These are phyloP conservation scores for Chrysanthemum lavandulifolium DNA, from an alignment of 129 eudicot genomes.

Conservation along the genomic window DNA sequence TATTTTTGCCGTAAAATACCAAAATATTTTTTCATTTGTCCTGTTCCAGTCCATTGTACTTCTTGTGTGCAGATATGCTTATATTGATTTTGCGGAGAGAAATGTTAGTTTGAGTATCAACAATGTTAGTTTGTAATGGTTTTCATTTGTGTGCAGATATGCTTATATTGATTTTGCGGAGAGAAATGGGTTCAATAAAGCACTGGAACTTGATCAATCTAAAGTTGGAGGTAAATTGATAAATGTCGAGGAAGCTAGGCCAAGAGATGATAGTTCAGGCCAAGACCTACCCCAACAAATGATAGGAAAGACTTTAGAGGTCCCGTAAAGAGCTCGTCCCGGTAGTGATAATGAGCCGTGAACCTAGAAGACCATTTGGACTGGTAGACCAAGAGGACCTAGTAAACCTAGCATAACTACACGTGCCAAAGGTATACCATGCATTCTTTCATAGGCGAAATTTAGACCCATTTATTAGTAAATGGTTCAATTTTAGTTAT, in stretches of 20 bases:
- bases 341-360: background rate
- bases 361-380: slow-evolving; percentile 29
- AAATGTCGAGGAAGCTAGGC: slow-evolving; percentile 66
- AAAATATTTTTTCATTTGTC: no score
- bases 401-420: slow-evolving; percentile 34
- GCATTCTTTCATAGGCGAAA: no score
- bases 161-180: slow-evolving; percentile 73
- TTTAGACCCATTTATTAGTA: no score
- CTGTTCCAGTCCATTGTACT: no score
- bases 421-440: slow-evolving; percentile 31
- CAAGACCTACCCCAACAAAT: no score
- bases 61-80: no score
- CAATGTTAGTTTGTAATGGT: background rate
- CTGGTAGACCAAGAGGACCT: slow-evolving; percentile 40
- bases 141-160: slow-evolving; percentile 37
- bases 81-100: no score
- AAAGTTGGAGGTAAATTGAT: slow-evolving; percentile 42
- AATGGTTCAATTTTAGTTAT: no score
- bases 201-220: slow-evolving; percentile 54
- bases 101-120: no score
- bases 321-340: slow-evolving; percentile 14
- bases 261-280: slow-evolving; percentile 34
- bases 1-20: background rate
- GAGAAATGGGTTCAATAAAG: slow-evolving; percentile 47
- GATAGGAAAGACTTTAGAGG: background rate